Evolutionary conservation across 2,329 filamentous ascomycete genomes (phyloP), one percentile per base, ranked within the genome.

Genomic region (Alternaria angustiovoidea): DNA sequence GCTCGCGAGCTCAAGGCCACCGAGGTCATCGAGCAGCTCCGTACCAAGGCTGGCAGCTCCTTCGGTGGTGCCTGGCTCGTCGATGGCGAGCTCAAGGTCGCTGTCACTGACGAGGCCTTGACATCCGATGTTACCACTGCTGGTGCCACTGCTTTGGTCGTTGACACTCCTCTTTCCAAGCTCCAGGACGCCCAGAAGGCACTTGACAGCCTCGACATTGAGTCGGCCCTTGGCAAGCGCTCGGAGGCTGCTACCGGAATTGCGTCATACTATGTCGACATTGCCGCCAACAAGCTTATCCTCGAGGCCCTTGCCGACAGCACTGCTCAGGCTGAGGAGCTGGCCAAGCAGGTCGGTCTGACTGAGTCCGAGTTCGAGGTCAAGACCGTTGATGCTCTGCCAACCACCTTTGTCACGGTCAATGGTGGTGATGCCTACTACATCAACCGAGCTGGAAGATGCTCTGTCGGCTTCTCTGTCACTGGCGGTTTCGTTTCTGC

Each of bases 381-480:
- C 51, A 54, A 48, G 9, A 77, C 69, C 34, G 79, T 80, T 51
- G 54, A 69, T 12, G 51, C 57, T 32, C 64, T 80, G 67, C 78
- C 78, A 0, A 74, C 68, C 43, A 77, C 74, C 69, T 74, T 78
- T 53, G 78, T 69, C 59, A 79, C 75, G 0, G 64, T 80, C 65
- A 63, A 61, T 28, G 79, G 79, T 44, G 79, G 78, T 51, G 78
- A 80, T 54, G 75, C 78, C 62, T 80, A 80, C 76, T 60, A 61
- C 64, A 80, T 80, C 71, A 66, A 76, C 69, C 55, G 56, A 7
- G 18, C 18, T 51, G 63, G 59, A 49, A 73, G 79, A 3, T 81
- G 79, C 78, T 81, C 79, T 57, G 62, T 81, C 60, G 79, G 79
- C 30, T 81, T 81, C 72, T 70, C 77, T 2, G 79, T 81, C 63